A percentile compares a stretch with the other conserved stretches of the same genome.
Conservation (phyloP, 2,329 filamentous ascomycete genomes). For the Aspergillus sp. region DNA sequence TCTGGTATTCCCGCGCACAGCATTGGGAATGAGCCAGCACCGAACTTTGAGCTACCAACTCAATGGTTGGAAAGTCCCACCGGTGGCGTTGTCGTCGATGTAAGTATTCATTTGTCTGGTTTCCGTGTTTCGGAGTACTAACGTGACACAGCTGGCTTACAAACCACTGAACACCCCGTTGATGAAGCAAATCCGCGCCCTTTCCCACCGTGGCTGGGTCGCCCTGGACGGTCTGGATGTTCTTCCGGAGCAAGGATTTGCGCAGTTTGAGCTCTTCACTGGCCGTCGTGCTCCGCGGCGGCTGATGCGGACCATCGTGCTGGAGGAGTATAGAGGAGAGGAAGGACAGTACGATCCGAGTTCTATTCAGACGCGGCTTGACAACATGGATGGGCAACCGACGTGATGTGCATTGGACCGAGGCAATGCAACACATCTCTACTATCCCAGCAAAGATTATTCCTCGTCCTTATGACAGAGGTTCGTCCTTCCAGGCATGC, state of each 20-base stretch:
- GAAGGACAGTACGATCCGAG: conserved; percentile 31
- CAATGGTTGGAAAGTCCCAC: conserved; percentile 40
- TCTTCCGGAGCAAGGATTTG: conserved; percentile 40
- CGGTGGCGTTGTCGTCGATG: conserved; percentile 41
- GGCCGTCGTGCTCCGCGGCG: conserved; percentile 37
- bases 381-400: conserved; percentile 31
- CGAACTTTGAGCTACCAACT: conserved; percentile 32
- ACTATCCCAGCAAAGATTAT: too few relatives aligned
- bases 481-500: too few relatives aligned
- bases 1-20: conserved; percentile 38
- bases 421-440: too few relatives aligned
- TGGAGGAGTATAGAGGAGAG: conserved; percentile 34
- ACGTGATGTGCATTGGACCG: conserved; percentile 16
- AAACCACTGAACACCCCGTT: conserved; percentile 39
- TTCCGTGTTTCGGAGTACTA: not conserved
- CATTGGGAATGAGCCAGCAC: conserved; percentile 33
- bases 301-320: conserved; percentile 35
- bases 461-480: too few relatives aligned
- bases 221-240: conserved; percentile 39
- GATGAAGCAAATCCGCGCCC: conserved; percentile 34
- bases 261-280: conserved; percentile 40
- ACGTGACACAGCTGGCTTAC: conserved; percentile 32
- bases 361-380: conserved; percentile 27
- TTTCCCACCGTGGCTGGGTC: conserved; percentile 39
- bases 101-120: conserved; percentile 17